Base-by-base conservation (phyloP, 306 rosid species). In the Castanea mollissima region DNA sequence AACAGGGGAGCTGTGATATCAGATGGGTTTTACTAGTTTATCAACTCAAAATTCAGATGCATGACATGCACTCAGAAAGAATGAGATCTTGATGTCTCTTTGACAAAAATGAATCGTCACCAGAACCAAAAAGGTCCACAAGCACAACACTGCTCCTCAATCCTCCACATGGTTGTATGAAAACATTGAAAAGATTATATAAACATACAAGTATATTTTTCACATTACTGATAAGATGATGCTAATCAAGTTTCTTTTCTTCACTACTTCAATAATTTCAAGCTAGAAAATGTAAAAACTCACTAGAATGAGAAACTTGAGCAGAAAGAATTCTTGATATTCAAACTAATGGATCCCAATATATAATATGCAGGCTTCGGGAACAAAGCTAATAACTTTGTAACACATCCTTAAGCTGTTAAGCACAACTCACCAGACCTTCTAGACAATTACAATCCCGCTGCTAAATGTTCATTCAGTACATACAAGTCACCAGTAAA, bases 361-460 rank as follows among this genome's bases (percentile, higher is more conserved):
- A 35, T 35, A 58, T 58, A 14, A 58, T 58, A 58, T 10, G 15
- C 32, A 21, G 15, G 15, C 15, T 9, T 21, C 1, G 16, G 32
- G 65, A 59, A 59, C 51, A 58, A 0, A 25, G 41, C 41, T 68
- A 69, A 31, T 56, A 27, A 59, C 64, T 69, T 16, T 15, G 15
- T 20, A 49, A 81, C 49, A 58, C 2, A 58, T 16, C 23, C 65
- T 46, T 2, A 57, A 31, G 34, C 34, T 31, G 34, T 31, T 31
- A 31, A 75, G 60, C 73, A 68, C 25, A 23, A 60, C 29, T 71
- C 38, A 35, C 35, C 55, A 31, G 20, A 64, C 69, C 55, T 14
- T 59, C 25, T 32, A 38, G 19, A 55, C 76, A 79, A 71, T 79
- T 79, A 83, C 84, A 83, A 6, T 21, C 56, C 10, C 27, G 32